Percentiles rank a stretch among this genome's conserved stretches.
Evolutionary conservation across 129 eudicot species (phyloP).

Genomic region (Mikania micrantha): DNA sequence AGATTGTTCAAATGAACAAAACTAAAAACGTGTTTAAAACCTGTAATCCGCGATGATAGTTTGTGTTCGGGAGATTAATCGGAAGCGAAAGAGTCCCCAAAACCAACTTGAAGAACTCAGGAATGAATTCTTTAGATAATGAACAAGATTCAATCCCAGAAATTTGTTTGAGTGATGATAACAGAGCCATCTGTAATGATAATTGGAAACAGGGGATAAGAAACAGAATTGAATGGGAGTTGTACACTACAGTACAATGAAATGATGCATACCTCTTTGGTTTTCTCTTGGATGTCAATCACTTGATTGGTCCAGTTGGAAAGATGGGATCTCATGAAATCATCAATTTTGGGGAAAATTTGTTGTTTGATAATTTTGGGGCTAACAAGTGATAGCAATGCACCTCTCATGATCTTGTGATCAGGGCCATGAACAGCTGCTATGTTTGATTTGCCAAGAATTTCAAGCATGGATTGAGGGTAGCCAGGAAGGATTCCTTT

Average conservation of each 20-base stretch:
- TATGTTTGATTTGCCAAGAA: constrained; percentile 90
- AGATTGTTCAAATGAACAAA: too few relatives aligned
- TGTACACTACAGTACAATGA: not conserved
- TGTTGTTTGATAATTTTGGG: constrained; percentile 64
- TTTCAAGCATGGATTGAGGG: constrained; percentile 97
- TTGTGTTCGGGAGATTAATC: constrained; percentile 78
- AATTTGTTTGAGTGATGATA: constrained; percentile 79
- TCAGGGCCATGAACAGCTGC: constrained; percentile 98
- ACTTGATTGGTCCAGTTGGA: constrained; percentile 60
- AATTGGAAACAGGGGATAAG: not conserved
- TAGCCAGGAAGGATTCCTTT: constrained; percentile 96
- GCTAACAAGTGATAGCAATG: constrained; percentile 75
- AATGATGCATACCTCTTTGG: constrained; percentile 66
- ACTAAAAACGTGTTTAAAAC: constrained; percentile 12
- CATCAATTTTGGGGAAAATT: constrained; percentile 80
- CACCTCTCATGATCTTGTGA: constrained; percentile 99
- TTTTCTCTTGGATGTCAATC: constrained; percentile 89
- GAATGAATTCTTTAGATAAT: constrained; percentile 64
- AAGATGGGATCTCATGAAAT: constrained; percentile 87
- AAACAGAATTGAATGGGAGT: constrained; percentile 9
- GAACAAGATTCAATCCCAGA: constrained; percentile 64
- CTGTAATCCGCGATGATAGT: constrained; percentile 79
- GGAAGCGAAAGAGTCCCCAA: constrained; percentile 95
- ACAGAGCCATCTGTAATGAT: constrained; percentile 76
- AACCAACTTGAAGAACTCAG: constrained; percentile 86